Evolutionary conservation across 148 eudicot species (phyloP), one percentile per base, ranked within the genome.

Genomic region (Rhododendron molle): DNA sequence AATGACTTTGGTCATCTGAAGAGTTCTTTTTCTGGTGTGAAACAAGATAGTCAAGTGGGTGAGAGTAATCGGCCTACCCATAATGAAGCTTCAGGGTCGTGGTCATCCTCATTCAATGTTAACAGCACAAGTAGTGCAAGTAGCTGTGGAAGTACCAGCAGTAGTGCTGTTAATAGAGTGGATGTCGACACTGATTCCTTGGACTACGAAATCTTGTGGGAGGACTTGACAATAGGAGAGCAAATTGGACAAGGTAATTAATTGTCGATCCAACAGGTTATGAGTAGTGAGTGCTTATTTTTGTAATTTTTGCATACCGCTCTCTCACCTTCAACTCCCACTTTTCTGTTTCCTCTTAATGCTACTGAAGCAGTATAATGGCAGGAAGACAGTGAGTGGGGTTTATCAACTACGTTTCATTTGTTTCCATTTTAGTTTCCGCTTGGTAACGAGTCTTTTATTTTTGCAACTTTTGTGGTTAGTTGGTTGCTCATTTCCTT

Each of bases 191-290:
- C 88, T 79, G 99, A 97, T 85, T 88, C 90, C 90, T 89, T 93
- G 88, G 98, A 97, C 87, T 94, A 91, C 84, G 99, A 97, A 92
- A 94, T 97, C 78, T 85, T 93, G 90, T 97, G 99, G 99, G 99
- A 97, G 89, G 99, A 97, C 83, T 91, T 97, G 89, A 93, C 95
- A 36, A 89, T 95, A 84, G 95, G 98, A 84, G 99, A 97, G 90
- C 98, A 94, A 86, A 92, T 97, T 86, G 99, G 99, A 67, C 99
- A 97, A 94, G 99, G 99, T 97, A 90, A 56, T 78, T 79, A 26
- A 16, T 36, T 71, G 82, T 67, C 14, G 9, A 30, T 58, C 58
- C 40, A 10, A 81, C n/a, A 26, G 47, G 56, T n/a, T 54, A 36
- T 43, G 26, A 23, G 26, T 12, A 23, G 79, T 83, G 46, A 65